Evolutionary conservation across 2,329 filamentous ascomycete genomes (phyloP).

Genomic region (Colletotrichum tropicale): DNA sequence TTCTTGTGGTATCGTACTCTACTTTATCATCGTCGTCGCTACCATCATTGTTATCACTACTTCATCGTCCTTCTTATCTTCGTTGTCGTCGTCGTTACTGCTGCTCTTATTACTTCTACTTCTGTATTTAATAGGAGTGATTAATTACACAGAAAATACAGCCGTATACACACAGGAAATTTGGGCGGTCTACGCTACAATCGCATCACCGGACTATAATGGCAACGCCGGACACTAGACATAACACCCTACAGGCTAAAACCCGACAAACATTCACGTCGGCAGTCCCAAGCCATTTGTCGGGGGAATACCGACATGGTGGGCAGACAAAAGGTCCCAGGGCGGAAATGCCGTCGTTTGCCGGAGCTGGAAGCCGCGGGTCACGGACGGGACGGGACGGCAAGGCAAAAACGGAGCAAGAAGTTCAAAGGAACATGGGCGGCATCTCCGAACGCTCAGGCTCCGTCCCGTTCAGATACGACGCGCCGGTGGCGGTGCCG

Average conservation of each 20-base stretch:
- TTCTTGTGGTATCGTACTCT: too few relatives aligned
- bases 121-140: too few relatives aligned
- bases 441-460: not conserved
- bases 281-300: not conserved
- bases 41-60: too few relatives aligned
- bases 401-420: not conserved
- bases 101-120: too few relatives aligned
- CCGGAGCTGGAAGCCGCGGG: not conserved
- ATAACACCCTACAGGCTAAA: not conserved
- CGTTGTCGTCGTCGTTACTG: too few relatives aligned
- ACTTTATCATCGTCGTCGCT: too few relatives aligned
- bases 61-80: too few relatives aligned
- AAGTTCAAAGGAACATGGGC: not conserved
- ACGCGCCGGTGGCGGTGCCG: not conserved
- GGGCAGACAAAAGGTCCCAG: not conserved
- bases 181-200: not conserved
- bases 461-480: not conserved
- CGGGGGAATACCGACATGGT: not conserved
- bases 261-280: not conserved
- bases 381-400: conserved; percentile 6
- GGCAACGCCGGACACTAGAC: not conserved
- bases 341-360: not conserved
- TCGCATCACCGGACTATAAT: not conserved
- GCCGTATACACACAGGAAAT: too few relatives aligned
- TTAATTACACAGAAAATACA: too few relatives aligned